Evolutionary conservation across 345 rosid genomes (phyloP), one percentile per base, ranked within the genome.

Genomic region (Kandelia obovata): DNA sequence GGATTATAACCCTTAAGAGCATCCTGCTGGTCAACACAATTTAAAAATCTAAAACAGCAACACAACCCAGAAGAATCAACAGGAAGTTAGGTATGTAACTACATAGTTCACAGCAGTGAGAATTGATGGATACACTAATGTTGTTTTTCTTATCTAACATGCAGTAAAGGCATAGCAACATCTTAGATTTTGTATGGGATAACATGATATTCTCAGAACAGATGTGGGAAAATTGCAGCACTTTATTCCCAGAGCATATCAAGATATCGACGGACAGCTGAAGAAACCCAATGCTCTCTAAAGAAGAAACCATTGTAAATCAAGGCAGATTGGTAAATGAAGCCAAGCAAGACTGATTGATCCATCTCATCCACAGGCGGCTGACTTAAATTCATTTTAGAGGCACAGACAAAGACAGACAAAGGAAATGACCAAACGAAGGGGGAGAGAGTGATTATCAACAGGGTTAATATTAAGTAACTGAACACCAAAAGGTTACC

Each of bases 1-100:
- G 58, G 65, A 57, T 51, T 70, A 60, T 52, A 67, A 46, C 84
- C 88, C 67, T 81, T 84, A 37, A 80, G 70, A 69, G 79, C 83
- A 74, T 66, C 86, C 93, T 84, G 80, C 58, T 31, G 16, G 70
- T 53, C 35, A 72, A 73, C 57, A 61, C 53, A 17, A 56, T 23
- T 51, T 8, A 16, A 6, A 25, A 59, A 26, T 27, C 66, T 13
- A 32, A 74, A 47, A 67, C 32, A 9, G n/a, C 35, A 28, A n/a
- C 9, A 43, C 47, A 20, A 34, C 20, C 49, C 47, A 61, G 34
- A 17, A 58, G 52, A 65, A 11, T 43, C 31, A 23, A 37, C 16
- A 16, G 55, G 6, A 27, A 4, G 5, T 55, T 6, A 47, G 21
- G 0, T 27, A 21, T 23, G 52, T 0, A 5, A 58, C 6, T 1